Evolutionary conservation across 2,329 filamentous ascomycete species (phyloP).

Genomic region (Botrytis fabae): DNA sequence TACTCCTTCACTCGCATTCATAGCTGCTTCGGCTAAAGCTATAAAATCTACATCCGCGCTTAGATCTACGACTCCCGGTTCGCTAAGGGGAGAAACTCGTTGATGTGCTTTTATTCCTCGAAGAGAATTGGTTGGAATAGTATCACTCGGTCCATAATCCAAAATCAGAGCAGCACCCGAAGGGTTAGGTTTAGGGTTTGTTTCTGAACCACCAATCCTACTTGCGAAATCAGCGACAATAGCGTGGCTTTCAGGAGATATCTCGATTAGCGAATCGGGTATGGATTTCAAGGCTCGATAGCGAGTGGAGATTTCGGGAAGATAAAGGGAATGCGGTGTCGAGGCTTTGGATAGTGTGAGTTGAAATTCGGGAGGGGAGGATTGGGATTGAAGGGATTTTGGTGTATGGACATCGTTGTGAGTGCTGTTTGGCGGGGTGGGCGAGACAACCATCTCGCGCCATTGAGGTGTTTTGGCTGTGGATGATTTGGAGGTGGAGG

Average conservation of each 20-base stretch:
- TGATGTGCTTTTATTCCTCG: constrained; percentile 81
- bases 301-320: constrained; percentile 78
- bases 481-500: constrained; percentile 29
- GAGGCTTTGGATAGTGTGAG: constrained; percentile 72
- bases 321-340: constrained; percentile 80
- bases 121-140: constrained; percentile 83
- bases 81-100: constrained; percentile 74
- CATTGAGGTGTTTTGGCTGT: constrained; percentile 58
- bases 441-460: constrained; percentile 79
- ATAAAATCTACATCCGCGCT: constrained; percentile 93
- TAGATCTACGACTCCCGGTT: constrained; percentile 82
- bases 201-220: constrained; percentile 71
- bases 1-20: constrained; percentile 71
- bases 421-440: constrained; percentile 57
- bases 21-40: constrained; percentile 78
- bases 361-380: constrained; percentile 76
- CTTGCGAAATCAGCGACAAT: constrained; percentile 80
- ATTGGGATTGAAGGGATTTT: constrained; percentile 49
- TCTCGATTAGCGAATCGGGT: constrained; percentile 74
- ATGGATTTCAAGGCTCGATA: constrained; percentile 72
- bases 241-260: constrained; percentile 82
- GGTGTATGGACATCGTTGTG: constrained; percentile 57
- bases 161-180: constrained; percentile 91
- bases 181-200: constrained; percentile 58
- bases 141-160: constrained; percentile 82